Percentiles rank a stretch among this genome's conserved stretches.
Evolutionary conservation across 176 grass and related monocot species (phyloP).

Genomic region (Zoysia japonica): DNA sequence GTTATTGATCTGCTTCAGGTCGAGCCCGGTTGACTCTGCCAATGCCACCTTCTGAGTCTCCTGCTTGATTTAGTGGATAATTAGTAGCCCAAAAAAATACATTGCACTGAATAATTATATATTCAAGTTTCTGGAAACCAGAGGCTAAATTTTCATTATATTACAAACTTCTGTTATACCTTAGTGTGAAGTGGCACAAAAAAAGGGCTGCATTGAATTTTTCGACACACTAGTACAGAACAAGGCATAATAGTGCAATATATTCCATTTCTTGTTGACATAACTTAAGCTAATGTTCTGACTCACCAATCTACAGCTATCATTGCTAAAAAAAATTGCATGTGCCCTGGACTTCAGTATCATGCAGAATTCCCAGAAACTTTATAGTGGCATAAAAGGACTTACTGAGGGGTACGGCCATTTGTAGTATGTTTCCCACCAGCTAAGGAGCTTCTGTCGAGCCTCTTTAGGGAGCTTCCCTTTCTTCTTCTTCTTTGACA

Average conservation of each 20-base stretch:
- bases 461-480: conserved; percentile 96
- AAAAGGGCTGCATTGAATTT: neutral
- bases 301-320: too few species aligned
- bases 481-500: conserved; percentile 99
- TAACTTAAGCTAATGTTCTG: too few species aligned
- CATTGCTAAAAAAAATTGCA: too few species aligned
- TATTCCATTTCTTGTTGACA: neutral
- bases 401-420: conserved; percentile 97
- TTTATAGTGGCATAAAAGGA: too few species aligned
- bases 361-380: too few species aligned
- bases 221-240: neutral
- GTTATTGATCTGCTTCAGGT: conserved; percentile 98
- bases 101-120: neutral
- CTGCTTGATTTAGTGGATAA: conserved; percentile 32
- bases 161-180: neutral
- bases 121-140: neutral
- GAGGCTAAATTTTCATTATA: neutral
- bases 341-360: too few species aligned
- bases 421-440: conserved; percentile 98
- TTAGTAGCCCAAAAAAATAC: neutral
- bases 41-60: conserved; percentile 82
- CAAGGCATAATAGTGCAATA: neutral
- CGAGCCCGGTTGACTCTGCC: conserved; percentile 78
- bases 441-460: conserved; percentile 80
- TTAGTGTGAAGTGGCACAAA: neutral